phyloP scores from a whole-genome alignment of 2,329 filamentous ascomycete genomes.

The Biscogniauxia marginata region DNA sequence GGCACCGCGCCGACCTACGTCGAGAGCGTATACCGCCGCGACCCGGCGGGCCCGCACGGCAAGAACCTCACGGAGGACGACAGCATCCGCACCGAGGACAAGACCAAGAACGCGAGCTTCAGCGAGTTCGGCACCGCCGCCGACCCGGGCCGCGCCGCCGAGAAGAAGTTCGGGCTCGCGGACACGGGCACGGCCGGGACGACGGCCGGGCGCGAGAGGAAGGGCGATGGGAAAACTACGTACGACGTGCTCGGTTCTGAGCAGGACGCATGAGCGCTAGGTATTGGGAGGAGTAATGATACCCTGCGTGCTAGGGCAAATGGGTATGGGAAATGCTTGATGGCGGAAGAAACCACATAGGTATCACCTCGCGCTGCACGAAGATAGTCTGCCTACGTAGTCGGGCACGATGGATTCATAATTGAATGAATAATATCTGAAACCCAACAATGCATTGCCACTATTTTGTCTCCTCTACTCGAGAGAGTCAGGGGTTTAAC shows the following conservation, averaged over 20 bases:
- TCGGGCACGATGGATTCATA: too few relatives aligned
- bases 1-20: constrained; percentile 40
- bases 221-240: constrained; percentile 19
- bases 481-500: too few relatives aligned
- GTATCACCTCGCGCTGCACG: too few relatives aligned
- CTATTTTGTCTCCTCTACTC: too few relatives aligned
- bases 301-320: background rate
- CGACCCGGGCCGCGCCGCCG: constrained; percentile 47
- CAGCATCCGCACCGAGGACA: constrained; percentile 38
- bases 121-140: constrained; percentile 46
- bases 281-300: background rate
- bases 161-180: constrained; percentile 43
- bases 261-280: constrained; percentile 18
- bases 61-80: constrained; percentile 41
- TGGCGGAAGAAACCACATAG: too few relatives aligned
- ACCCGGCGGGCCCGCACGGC: constrained; percentile 39
- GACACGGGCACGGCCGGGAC: constrained; percentile 57
- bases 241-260: constrained; percentile 23
- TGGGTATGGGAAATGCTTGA: too few relatives aligned
- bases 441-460: too few relatives aligned
- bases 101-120: constrained; percentile 38
- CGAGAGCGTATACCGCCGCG: constrained; percentile 32
- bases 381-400: too few relatives aligned
- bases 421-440: too few relatives aligned
- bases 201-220: constrained; percentile 46